phyloP scores from a whole-genome alignment of 2,329 filamentous ascomycete species.

The Fusarium sp. region DNA sequence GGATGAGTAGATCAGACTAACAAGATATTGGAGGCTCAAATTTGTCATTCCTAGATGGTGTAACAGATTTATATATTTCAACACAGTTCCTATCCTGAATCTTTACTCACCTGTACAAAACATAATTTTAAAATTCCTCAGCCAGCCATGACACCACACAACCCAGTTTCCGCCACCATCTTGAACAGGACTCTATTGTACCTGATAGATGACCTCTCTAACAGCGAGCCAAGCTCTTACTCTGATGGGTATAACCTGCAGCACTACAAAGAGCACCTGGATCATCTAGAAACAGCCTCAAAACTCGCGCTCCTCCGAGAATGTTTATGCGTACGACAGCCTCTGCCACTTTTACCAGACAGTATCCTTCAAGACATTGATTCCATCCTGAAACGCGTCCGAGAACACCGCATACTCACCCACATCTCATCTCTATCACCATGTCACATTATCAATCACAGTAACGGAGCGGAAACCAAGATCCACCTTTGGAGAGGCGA shows the following conservation, averaged over 20 bases:
- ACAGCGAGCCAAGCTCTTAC: not conserved
- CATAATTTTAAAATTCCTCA: not conserved
- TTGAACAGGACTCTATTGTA: conserved; percentile 12
- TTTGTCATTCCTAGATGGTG: conserved; percentile 7
- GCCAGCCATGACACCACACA: not conserved
- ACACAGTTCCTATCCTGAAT: too few species aligned
- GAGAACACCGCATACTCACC: conserved; percentile 24
- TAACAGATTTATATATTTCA: not conserved
- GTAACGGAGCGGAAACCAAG: not conserved
- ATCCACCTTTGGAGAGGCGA: conserved; percentile 42
- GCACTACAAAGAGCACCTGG: conserved; percentile 31
- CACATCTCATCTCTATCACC: not conserved
- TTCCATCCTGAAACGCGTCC: conserved; percentile 4
- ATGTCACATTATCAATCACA: not conserved
- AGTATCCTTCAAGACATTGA: conserved; percentile 28
- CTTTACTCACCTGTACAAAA: too few species aligned
- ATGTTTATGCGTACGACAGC: conserved; percentile 30
- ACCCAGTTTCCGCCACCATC: not conserved
- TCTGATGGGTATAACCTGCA: not conserved
- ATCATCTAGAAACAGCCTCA: conserved; percentile 32
- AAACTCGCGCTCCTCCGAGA: conserved; percentile 34
- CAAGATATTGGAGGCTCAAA: not conserved
- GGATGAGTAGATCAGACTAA: conserved; percentile 10
- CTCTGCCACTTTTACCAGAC: conserved; percentile 20
- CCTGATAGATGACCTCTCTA: conserved; percentile 25